Percentiles rank a stretch among this genome's conserved stretches.
phyloP scores from a whole-genome alignment of 306 rosid species.

The Vigna reflexopilosa region DNA sequence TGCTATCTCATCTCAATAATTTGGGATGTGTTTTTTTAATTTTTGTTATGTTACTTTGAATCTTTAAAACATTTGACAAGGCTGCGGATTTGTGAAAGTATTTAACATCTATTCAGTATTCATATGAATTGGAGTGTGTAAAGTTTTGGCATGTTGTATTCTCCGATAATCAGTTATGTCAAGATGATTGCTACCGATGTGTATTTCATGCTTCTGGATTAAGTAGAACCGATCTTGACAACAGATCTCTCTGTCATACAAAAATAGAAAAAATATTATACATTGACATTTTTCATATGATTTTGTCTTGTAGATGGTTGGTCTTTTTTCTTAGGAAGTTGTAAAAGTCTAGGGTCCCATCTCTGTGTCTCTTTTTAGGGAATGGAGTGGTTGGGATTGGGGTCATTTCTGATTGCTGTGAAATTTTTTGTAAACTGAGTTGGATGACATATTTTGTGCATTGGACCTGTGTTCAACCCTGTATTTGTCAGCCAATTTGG shows the following conservation, averaged over 20 bases:
- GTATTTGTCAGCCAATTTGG: conserved; percentile 9
- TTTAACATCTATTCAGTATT: not conserved
- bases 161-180: conserved; percentile 6
- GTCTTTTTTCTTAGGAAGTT: not conserved
- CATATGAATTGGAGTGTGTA: not conserved
- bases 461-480: conserved; percentile 19
- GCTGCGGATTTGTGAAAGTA: conserved; percentile 5
- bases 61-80: conserved; percentile 24
- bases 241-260: not conserved
- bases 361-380: not conserved
- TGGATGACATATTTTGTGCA: conserved; percentile 29
- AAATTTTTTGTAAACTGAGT: not conserved
- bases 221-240: not conserved
- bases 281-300: conserved; percentile 24
- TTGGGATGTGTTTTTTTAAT: not conserved
- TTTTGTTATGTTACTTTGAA: conserved; percentile 29
- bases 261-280: not conserved
- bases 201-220: conserved; percentile 10
- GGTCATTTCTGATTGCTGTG: conserved; percentile 1
- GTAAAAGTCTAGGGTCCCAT: not conserved
- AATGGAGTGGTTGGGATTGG: not conserved
- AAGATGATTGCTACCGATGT: conserved; percentile 3
- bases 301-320: conserved; percentile 23
- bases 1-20: conserved; percentile 36
- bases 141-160: conserved; percentile 6